These are phyloP conservation scores for Gloeophyllum trabeum DNA, from an alignment of 768 basidiomycete species.

Conservation along the genomic window DNA sequence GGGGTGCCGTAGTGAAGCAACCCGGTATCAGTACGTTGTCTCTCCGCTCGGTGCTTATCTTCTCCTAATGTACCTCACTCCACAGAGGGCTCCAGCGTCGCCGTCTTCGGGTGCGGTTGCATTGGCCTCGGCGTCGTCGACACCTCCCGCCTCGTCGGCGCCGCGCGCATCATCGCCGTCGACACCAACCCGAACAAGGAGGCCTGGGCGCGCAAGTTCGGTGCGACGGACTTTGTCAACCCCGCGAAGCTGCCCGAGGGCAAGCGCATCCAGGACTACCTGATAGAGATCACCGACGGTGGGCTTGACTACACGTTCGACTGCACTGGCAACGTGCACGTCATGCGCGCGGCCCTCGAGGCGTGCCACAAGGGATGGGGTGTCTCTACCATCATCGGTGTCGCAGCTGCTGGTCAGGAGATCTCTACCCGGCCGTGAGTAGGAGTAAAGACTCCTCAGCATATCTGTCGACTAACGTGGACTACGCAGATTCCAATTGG, in stretches of 20 bases:
- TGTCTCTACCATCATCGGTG: slow-evolving; percentile 90
- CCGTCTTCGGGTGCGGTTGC: slow-evolving; percentile 93
- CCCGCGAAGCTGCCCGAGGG: slow-evolving; percentile 64
- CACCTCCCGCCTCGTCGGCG: slow-evolving; percentile 66
- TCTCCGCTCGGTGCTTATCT: background rate
- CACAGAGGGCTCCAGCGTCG: slow-evolving; percentile 75
- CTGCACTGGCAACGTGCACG: slow-evolving; percentile 86
- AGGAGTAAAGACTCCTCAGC: background rate
- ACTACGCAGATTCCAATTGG: slow-evolving; percentile 35
- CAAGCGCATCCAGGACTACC: slow-evolving; percentile 77
- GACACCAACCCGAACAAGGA: slow-evolving; percentile 86
- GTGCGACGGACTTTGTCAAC: slow-evolving; percentile 92
- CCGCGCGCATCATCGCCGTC: slow-evolving; percentile 83
- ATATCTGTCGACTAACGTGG: slow-evolving; percentile 15
- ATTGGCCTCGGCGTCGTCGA: slow-evolving; percentile 92
- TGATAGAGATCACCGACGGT: slow-evolving; percentile 91
- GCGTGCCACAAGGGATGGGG: slow-evolving; percentile 99
- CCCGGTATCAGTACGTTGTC: slow-evolving; percentile 60
- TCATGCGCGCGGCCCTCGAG: slow-evolving; percentile 93
- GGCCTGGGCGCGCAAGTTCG: slow-evolving; percentile 84
- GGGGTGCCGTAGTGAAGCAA: slow-evolving; percentile 92
- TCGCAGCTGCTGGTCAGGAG: slow-evolving; percentile 95
- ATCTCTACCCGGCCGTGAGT: slow-evolving; percentile 80
- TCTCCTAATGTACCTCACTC: background rate
- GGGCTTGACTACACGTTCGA: slow-evolving; percentile 97